Conservation (phyloP, 768 basidiomycete species). For the Rhizopogon rudus region DNA sequence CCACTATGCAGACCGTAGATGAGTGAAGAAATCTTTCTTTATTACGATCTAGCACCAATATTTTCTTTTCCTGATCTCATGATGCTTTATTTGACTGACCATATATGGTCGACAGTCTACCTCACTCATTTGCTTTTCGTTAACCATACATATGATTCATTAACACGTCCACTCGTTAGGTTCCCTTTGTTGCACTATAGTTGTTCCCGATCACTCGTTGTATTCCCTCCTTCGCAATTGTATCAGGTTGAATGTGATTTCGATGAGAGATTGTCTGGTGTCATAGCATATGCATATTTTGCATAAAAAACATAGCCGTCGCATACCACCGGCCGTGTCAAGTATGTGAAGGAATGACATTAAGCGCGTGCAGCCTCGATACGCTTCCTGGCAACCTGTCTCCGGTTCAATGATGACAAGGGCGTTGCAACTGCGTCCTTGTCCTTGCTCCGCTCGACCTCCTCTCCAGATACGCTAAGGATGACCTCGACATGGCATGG, state of each 20-base stretch:
- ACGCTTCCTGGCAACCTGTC: conserved; percentile 82
- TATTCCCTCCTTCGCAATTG: background rate
- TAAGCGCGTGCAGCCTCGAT: conserved; percentile 77
- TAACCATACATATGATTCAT: background rate
- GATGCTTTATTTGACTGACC: background rate
- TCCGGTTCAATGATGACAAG: conserved; percentile 70
- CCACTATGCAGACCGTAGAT: too few species aligned
- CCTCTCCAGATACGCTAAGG: conserved; percentile 68
- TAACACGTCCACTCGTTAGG: background rate
- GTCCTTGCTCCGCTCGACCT: conserved; percentile 92
- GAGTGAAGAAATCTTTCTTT: too few species aligned
- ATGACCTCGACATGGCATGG: conserved; percentile 97
- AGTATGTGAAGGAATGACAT: conserved; percentile 18
- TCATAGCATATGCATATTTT: conserved; percentile 26
- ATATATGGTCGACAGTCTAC: background rate
- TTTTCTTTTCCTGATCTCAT: background rate
- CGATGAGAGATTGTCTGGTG: conserved; percentile 2
- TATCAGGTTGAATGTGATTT: background rate
- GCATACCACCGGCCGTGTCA: conserved; percentile 6
- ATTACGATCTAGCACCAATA: background rate
- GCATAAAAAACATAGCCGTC: conserved; percentile 21
- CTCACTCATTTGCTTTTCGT: background rate
- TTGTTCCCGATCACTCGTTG: background rate
- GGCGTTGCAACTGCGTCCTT: conserved; percentile 50
- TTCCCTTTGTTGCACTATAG: background rate